phyloP scores from a whole-genome alignment of 495 filamentous ascomycete species.

The Rusavskia elegans region DNA sequence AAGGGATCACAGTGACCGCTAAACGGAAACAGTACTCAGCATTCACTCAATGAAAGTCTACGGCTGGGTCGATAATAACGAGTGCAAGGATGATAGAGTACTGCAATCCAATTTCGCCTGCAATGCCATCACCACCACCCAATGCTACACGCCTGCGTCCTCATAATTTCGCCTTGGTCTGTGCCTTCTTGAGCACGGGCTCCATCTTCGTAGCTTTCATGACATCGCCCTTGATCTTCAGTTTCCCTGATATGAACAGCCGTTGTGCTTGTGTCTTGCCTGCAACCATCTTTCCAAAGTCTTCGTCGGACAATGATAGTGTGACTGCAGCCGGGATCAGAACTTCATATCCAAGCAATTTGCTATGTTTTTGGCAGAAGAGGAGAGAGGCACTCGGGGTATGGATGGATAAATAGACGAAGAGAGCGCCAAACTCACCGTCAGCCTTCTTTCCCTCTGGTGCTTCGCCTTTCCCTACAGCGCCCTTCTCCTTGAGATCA shows the following conservation, averaged over 20 bases:
- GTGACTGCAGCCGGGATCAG: constrained; percentile 41
- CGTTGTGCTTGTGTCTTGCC: constrained; percentile 91
- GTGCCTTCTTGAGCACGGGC: constrained; percentile 81
- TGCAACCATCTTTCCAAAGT: constrained; percentile 65
- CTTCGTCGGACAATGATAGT: constrained; percentile 65
- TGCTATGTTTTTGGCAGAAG: too few species aligned
- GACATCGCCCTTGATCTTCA: constrained; percentile 95
- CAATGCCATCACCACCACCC: background rate
- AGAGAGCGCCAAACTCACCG: constrained; percentile 34
- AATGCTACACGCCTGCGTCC: constrained; percentile 1
- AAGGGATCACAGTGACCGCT: too few species aligned
- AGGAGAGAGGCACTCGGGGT: too few species aligned
- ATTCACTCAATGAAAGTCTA: too few species aligned
- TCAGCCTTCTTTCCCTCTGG: constrained; percentile 60
- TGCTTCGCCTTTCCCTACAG: constrained; percentile 56
- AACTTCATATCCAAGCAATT: too few species aligned
- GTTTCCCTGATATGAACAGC: constrained; percentile 90
- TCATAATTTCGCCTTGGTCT: constrained; percentile 73
- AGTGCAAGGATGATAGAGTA: too few species aligned
- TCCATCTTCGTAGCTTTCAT: constrained; percentile 95
- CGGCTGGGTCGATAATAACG: too few species aligned
- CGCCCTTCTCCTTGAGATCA: constrained; percentile 81
- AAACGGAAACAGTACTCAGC: too few species aligned
- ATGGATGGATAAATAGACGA: too few species aligned
- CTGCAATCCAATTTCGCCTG: background rate